Evolutionary conservation across 768 basidiomycete species (phyloP).

Genomic region (Kwoniella sp.): DNA sequence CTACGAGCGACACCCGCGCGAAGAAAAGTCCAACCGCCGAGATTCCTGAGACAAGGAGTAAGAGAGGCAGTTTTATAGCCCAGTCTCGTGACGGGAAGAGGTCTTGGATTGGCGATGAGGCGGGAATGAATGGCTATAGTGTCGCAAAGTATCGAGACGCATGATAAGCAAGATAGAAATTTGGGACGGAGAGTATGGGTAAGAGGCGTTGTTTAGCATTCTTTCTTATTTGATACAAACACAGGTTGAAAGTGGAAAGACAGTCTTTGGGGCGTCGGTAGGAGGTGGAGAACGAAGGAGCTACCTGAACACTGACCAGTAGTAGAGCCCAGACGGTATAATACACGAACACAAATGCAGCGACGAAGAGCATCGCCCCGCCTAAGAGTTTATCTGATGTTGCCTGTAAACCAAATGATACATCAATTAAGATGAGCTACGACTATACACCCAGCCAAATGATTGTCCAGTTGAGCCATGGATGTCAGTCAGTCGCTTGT

Average conservation of each 20-base stretch:
- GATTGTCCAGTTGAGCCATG: too few species aligned
- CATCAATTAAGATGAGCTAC: too few species aligned
- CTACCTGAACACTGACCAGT: slow-evolving; percentile 54
- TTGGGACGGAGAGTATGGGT: too few species aligned
- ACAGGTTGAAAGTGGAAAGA: too few species aligned
- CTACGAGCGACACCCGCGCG: slow-evolving; percentile 73
- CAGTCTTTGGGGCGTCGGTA: too few species aligned
- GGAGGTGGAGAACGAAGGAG: not conserved
- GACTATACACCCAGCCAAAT: too few species aligned
- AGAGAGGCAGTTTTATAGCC: slow-evolving; percentile 83
- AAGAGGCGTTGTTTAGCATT: too few species aligned
- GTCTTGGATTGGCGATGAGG: slow-evolving; percentile 69
- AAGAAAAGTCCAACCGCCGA: slow-evolving; percentile 78
- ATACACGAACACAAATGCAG: slow-evolving; percentile 76
- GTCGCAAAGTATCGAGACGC: not conserved
- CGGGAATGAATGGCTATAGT: slow-evolving; percentile 73
- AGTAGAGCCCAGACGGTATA: slow-evolving; percentile 91
- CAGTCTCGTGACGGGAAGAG: slow-evolving; percentile 89
- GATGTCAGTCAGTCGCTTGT: too few species aligned
- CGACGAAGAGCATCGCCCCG: slow-evolving; percentile 74
- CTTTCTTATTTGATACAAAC: too few species aligned
- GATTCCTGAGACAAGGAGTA: slow-evolving; percentile 77
- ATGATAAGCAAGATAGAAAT: too few species aligned
- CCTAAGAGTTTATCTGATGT: slow-evolving; percentile 80
- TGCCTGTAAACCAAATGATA: slow-evolving; percentile 60